Percentiles rank a stretch among this genome's conserved stretches.
Evolutionary conservation across 495 filamentous ascomycete species (phyloP).

Genomic region (Aspergillus baeticus): DNA sequence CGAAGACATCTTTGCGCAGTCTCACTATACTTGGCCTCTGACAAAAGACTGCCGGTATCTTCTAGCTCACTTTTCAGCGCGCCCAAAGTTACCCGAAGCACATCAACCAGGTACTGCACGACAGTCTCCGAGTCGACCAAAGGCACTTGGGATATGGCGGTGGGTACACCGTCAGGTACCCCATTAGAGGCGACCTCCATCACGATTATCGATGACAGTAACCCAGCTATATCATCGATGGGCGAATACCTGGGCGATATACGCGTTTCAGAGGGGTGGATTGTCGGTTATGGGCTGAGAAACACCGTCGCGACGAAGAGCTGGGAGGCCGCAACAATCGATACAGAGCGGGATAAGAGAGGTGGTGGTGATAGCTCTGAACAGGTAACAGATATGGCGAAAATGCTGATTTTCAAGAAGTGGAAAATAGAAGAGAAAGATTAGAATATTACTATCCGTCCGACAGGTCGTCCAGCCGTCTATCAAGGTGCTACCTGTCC

Average conservation of each 20-base stretch:
- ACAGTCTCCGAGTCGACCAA: slow-evolving; percentile 59
- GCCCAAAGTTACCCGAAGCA: slow-evolving; percentile 82
- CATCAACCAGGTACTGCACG: slow-evolving; percentile 74
- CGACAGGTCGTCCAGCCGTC: background rate
- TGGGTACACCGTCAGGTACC: slow-evolving; percentile 45
- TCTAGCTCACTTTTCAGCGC: slow-evolving; percentile 79
- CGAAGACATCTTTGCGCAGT: slow-evolving; percentile 84
- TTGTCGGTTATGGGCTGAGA: background rate
- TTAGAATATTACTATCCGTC: slow-evolving; percentile 3
- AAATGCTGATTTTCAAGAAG: background rate
- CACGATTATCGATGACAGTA: slow-evolving; percentile 23
- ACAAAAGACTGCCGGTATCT: slow-evolving; percentile 76
- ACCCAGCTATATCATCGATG: slow-evolving; percentile 33
- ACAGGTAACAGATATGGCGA: background rate
- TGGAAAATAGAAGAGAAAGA: background rate
- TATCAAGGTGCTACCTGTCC: slow-evolving; percentile 6
- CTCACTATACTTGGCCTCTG: slow-evolving; percentile 63
- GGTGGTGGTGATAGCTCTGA: background rate
- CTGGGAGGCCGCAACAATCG: slow-evolving; percentile 1
- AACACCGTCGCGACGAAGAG: slow-evolving; percentile 6
- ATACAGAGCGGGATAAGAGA: background rate
- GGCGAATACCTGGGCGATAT: background rate
- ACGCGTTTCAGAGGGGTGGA: background rate
- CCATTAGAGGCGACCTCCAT: slow-evolving; percentile 54
- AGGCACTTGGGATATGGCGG: slow-evolving; percentile 35